These are phyloP conservation scores for Ramularia endophylla DNA, from an alignment of 2,329 filamentous ascomycete genomes.

Conservation along the genomic window DNA sequence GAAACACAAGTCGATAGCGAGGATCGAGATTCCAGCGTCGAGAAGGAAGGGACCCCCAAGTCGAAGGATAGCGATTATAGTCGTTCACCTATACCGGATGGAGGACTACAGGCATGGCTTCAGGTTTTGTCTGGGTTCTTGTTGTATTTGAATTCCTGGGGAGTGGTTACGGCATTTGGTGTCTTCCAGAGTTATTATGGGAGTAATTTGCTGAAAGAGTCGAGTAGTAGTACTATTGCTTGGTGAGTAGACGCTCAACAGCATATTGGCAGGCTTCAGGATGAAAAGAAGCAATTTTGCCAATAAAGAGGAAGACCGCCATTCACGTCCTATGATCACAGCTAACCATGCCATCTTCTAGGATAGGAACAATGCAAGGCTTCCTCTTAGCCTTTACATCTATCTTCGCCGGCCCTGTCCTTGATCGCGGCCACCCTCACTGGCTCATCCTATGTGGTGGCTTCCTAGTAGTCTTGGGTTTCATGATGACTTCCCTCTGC, in stretches of 20 bases:
- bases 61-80: too few relatives aligned
- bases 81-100: constrained; percentile 34
- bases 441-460: constrained; percentile 35
- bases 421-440: constrained; percentile 43
- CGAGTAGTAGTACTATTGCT: too few relatives aligned
- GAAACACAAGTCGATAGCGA: too few relatives aligned
- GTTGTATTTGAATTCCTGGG: constrained; percentile 41
- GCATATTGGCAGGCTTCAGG: too few relatives aligned
- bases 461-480: constrained; percentile 40
- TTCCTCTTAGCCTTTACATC: constrained; percentile 46
- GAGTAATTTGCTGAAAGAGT: too few relatives aligned
- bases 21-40: too few relatives aligned
- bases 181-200: constrained; percentile 28
- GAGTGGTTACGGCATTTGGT: constrained; percentile 39
- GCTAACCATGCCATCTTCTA: constrained; percentile 44
- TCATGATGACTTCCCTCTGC: constrained; percentile 47
- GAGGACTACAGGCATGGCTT: constrained; percentile 40
- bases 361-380: constrained; percentile 46
- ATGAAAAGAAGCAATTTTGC: too few relatives aligned
- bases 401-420: constrained; percentile 45
- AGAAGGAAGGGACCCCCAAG: too few relatives aligned
- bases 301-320: too few relatives aligned
- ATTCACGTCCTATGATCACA: too few relatives aligned
- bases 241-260: too few relatives aligned
- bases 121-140: constrained; percentile 41